Conservation (phyloP, 495 filamentous ascomycete species). For the Lophiotrema nucula region DNA sequence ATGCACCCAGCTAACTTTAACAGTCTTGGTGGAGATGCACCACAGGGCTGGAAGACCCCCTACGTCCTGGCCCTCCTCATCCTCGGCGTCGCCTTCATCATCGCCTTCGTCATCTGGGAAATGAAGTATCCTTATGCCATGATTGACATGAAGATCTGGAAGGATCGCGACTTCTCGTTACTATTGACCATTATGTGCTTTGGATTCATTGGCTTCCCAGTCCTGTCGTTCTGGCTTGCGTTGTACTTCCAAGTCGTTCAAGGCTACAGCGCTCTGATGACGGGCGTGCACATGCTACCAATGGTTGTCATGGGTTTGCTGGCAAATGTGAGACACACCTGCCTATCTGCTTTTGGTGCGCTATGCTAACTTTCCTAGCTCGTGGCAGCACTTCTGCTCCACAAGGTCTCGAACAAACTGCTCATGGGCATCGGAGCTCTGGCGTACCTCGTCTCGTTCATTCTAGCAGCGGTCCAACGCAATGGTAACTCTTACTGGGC, state of each 20-base stretch:
- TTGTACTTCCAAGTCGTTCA: constrained; percentile 52
- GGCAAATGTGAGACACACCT: constrained; percentile 33
- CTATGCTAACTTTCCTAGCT: constrained; percentile 13
- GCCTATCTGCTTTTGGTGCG: neutral
- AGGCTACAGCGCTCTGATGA: constrained; percentile 36
- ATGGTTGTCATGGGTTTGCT: constrained; percentile 40
- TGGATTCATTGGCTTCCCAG: constrained; percentile 40
- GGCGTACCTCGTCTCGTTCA: constrained; percentile 37
- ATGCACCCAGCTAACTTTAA: neutral
- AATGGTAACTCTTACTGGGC: constrained; percentile 41
- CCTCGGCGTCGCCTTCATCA: constrained; percentile 38
- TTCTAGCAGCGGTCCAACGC: constrained; percentile 38
- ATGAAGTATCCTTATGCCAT: constrained; percentile 40
- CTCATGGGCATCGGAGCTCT: constrained; percentile 41
- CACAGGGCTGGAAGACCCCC: constrained; percentile 44
- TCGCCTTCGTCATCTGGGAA: constrained; percentile 44
- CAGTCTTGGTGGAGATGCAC: constrained; percentile 51
- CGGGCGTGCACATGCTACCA: constrained; percentile 42
- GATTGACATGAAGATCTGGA: constrained; percentile 47
- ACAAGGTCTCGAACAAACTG: constrained; percentile 44
- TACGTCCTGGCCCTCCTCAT: constrained; percentile 44
- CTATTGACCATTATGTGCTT: constrained; percentile 37
- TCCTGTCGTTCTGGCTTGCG: constrained; percentile 52
- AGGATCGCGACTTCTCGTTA: constrained; percentile 42
- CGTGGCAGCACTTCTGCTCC: constrained; percentile 42